Percentiles rank a stretch among this genome's conserved stretches.
These are phyloP conservation scores for Brassica balearica DNA, from an alignment of 441 rosid genomes.

Conservation along the genomic window DNA sequence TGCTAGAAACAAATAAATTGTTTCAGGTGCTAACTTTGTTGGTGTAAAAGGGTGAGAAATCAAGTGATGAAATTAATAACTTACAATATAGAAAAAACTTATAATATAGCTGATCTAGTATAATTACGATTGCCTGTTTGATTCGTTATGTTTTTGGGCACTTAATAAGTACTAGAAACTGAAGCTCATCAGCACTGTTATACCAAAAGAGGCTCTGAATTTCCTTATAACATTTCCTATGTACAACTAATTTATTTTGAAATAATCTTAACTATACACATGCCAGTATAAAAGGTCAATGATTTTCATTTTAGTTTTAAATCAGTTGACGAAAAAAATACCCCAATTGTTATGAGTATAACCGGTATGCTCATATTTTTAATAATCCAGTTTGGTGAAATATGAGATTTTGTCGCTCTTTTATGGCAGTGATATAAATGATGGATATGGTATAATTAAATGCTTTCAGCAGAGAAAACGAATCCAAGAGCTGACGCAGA, in stretches of 20 bases:
- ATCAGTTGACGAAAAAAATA: neutral
- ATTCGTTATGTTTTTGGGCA: neutral
- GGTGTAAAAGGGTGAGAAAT: too few relatives aligned
- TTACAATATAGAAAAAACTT: too few relatives aligned
- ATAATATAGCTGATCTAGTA: too few relatives aligned
- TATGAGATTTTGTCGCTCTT: constrained; percentile 22
- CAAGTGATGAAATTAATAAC: too few relatives aligned
- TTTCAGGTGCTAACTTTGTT: too few relatives aligned
- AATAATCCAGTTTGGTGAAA: constrained; percentile 1
- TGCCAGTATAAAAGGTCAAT: too few relatives aligned
- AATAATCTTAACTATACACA: too few relatives aligned
- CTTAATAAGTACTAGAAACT: neutral
- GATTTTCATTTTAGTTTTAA: neutral
- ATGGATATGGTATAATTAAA: constrained; percentile 37
- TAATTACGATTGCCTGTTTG: neutral
- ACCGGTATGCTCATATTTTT: neutral
- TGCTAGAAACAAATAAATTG: too few relatives aligned
- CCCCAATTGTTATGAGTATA: neutral
- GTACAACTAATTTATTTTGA: neutral
- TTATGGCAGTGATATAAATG: constrained; percentile 40
- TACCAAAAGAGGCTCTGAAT: neutral
- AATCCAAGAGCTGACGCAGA: constrained; percentile 6
- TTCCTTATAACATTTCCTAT: neutral
- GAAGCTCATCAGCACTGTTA: neutral
- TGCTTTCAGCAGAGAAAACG: constrained; percentile 23